Evolutionary conservation across 2,329 filamentous ascomycete genomes (phyloP), one percentile per base, ranked within the genome.

Genomic region (Graphiopsis chlorocephala): DNA sequence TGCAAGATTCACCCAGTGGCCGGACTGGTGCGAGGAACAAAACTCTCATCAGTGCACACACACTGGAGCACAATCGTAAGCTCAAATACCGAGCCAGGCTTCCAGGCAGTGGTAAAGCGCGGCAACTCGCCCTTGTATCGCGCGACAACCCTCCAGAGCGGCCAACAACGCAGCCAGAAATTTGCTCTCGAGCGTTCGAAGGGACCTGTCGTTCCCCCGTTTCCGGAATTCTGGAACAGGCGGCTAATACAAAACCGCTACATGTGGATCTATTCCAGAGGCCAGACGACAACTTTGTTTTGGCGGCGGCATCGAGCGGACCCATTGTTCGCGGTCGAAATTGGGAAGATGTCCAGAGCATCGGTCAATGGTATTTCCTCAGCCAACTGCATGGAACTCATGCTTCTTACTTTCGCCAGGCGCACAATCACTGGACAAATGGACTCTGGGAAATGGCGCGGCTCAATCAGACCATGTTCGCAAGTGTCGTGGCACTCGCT

Each of bases 381-480:
- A 60, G 23, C n/a, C 57, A 60, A 17, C 26, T 60, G 26, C 42
- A 29, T n/a, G 42, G 33, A 25, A 23, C 15, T 33, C 38, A 60
- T 31, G 38, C 15, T 23, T 33, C 38, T 4, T 50, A 31, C 38
- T 60, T 60, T 12, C 38, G 26, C 11, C 42, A 47, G 23, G 57
- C 57, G 10, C 57, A 60, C 5, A 33, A 60, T 8, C 57, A 60
- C 57, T 60, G 57, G 57, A 48, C 42, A n/a, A 60, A 47, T 6
- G 57, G 57, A 31, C 38, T 60, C 12, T 60, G 57, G 57, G 57
- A 60, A 14, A 60, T 60, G 57, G 57, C 57, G 57, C 57, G 8
- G 26, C 15, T 20, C 14, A 60, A 48, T 29, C 57, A 48, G 11
- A 10, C 57, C 15, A 48, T 60, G 57, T 47, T 48, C 26, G 38